Percentiles rank a stretch among this genome's conserved stretches.
Evolutionary conservation across 1,284 basidiomycete genomes (phyloP).

Genomic region (Ganoderma sinense): DNA sequence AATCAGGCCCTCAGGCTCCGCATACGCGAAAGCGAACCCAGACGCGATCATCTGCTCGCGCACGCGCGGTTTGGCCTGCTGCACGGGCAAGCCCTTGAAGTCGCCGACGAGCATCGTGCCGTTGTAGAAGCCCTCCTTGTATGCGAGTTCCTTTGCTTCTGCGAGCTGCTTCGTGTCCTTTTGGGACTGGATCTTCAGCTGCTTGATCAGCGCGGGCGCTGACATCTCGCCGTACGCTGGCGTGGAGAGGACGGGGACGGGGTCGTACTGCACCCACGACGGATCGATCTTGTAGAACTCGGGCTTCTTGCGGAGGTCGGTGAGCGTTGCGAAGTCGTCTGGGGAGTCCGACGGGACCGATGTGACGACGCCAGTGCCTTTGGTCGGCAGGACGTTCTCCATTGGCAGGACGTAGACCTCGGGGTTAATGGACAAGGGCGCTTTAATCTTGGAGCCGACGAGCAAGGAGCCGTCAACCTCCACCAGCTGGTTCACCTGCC

Average conservation of each 20-base stretch:
- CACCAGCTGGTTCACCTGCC: slow-evolving; percentile 75
- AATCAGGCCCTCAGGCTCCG: slow-evolving; percentile 95
- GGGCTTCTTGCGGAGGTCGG: slow-evolving; percentile 96
- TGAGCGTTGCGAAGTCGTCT: slow-evolving; percentile 93
- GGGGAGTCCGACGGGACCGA: slow-evolving; percentile 99
- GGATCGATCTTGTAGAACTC: slow-evolving; percentile 97
- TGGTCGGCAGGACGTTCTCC: slow-evolving; percentile 96
- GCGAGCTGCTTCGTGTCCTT: slow-evolving; percentile 93
- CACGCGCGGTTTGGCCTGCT: slow-evolving; percentile 93
- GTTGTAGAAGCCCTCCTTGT: slow-evolving; percentile 98
- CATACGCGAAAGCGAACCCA: slow-evolving; percentile 88
- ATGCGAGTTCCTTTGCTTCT: slow-evolving; percentile 97
- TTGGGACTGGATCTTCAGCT: slow-evolving; percentile 95
- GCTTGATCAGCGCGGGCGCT: slow-evolving; percentile 87
- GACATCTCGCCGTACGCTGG: slow-evolving; percentile 93
- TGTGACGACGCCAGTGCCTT: slow-evolving; percentile 99
- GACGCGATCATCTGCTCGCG: slow-evolving; percentile 84
- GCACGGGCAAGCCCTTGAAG: slow-evolving; percentile 87
- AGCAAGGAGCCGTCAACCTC: slow-evolving; percentile 84
- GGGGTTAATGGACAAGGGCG: slow-evolving; percentile 84
- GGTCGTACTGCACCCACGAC: slow-evolving; percentile 87
- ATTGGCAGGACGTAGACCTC: slow-evolving; percentile 98
- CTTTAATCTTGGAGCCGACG: slow-evolving; percentile 91
- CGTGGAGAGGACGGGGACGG: slow-evolving; percentile 89
- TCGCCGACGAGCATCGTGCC: slow-evolving; percentile 92